Conservation (phyloP, 177 flowering plant species). For the Tripterygium wilfordii region DNA sequence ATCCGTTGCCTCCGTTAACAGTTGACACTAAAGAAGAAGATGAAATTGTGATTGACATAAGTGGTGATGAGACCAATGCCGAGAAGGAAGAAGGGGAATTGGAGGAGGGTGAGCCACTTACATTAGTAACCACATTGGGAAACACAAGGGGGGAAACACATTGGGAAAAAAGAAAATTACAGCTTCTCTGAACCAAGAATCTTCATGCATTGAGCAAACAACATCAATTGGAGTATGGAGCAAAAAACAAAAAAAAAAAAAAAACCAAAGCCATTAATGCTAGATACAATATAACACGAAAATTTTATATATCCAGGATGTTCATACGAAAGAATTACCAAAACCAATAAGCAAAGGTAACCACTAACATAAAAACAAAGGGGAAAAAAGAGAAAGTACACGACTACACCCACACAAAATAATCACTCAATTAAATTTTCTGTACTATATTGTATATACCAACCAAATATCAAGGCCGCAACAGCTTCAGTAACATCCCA, state of each 20-base stretch:
- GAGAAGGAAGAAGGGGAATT: conserved; percentile 83
- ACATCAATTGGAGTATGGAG: too few species aligned
- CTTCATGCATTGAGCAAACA: too few species aligned
- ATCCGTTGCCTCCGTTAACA: neutral
- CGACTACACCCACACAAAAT: neutral
- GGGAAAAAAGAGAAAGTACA: neutral
- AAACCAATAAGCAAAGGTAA: neutral
- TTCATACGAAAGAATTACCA: conserved; percentile 2
- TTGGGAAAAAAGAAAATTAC: too few species aligned
- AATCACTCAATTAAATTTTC: conserved; percentile 1
- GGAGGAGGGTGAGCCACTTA: too few species aligned
- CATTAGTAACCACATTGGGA: too few species aligned
- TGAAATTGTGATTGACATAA: conserved; percentile 36
- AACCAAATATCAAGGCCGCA: conserved; percentile 6
- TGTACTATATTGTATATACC: conserved; percentile 7
- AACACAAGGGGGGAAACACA: too few species aligned
- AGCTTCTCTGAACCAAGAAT: too few species aligned
- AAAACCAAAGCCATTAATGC: too few species aligned
- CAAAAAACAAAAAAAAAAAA: too few species aligned
- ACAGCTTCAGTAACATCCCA: neutral
- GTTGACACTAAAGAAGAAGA: conserved; percentile 16
- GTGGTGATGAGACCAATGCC: conserved; percentile 31
- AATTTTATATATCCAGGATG: conserved; percentile 29
- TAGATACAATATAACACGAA: too few species aligned
- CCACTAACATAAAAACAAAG: too few species aligned